These are phyloP conservation scores for Cryptosporidium felis DNA, from an alignment of 169 alveolate species.

Conservation along the genomic window DNA sequence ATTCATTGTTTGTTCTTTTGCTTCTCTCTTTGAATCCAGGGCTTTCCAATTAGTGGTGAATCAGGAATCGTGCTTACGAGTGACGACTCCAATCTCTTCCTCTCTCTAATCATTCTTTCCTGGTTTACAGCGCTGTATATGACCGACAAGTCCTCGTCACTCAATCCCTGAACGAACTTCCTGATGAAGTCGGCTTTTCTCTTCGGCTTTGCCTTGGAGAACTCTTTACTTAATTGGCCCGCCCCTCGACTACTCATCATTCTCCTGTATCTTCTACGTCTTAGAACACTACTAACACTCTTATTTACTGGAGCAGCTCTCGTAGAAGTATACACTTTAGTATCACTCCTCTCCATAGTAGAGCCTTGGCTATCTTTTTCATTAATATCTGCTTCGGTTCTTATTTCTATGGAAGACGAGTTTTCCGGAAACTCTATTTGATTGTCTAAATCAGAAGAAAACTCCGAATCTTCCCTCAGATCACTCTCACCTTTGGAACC, in stretches of 20 bases:
- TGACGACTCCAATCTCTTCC: background rate
- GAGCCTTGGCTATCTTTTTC: too few species aligned
- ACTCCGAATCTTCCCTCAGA: background rate
- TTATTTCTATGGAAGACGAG: background rate
- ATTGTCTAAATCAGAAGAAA: background rate
- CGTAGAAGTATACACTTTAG: too few species aligned
- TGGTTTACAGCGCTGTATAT: background rate
- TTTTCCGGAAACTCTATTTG: background rate
- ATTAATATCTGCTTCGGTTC: too few species aligned
- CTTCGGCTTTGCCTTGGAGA: background rate
- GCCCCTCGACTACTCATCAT: background rate
- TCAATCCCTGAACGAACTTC: background rate
- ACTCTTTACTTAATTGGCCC: background rate
- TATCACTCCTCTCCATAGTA: too few species aligned
- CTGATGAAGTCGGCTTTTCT: background rate
- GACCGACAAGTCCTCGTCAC: background rate
- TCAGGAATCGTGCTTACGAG: background rate
- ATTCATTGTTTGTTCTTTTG: too few species aligned
- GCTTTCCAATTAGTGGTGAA: conserved; percentile 36
- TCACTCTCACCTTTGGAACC: too few species aligned
- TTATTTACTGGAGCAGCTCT: too few species aligned
- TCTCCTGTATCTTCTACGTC: background rate
- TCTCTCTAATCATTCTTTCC: background rate
- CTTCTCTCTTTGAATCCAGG: conserved; percentile 1
- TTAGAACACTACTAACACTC: too few species aligned